Conservation (phyloP, 2,329 filamentous ascomycete species). For the Aspergillus uvarum region DNA sequence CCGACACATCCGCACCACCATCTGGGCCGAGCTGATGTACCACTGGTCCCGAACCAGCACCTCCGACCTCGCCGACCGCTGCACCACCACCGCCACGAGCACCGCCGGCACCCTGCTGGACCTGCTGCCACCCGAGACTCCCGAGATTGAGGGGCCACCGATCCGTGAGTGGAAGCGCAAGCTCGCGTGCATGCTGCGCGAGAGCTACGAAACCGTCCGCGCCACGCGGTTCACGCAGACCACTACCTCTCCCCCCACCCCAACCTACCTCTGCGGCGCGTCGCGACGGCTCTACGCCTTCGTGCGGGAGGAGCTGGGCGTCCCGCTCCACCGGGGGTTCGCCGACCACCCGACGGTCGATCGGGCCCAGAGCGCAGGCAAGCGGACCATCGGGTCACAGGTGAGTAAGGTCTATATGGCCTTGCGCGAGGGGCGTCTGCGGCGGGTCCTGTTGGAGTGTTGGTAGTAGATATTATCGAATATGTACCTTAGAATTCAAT, state of each 20-base stretch:
- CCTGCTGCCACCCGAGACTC: neutral
- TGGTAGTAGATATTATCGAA: too few relatives aligned
- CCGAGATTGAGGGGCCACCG: too few relatives aligned
- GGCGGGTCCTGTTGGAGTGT: too few relatives aligned
- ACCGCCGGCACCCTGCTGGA: constrained; percentile 10
- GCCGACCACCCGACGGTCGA: constrained; percentile 29
- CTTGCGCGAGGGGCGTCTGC: constrained; percentile 19
- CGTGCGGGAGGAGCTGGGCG: constrained; percentile 34
- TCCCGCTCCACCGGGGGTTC: constrained; percentile 35
- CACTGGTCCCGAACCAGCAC: constrained; percentile 18
- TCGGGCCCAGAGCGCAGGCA: neutral
- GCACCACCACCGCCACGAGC: constrained; percentile 1
- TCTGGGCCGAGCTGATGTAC: constrained; percentile 19
- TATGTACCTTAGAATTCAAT: too few relatives aligned
- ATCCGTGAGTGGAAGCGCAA: constrained; percentile 9
- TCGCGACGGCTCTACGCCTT: constrained; percentile 36
- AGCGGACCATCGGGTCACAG: constrained; percentile 25
- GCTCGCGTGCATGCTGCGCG: neutral
- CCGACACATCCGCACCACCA: neutral
- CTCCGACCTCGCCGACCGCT: constrained; percentile 15
- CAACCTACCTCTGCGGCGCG: constrained; percentile 29
- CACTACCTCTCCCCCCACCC: constrained; percentile 5
- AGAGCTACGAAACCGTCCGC: constrained; percentile 16
- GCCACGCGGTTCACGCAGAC: constrained; percentile 15
- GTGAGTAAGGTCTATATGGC: constrained; percentile 28